A percentile compares a stretch with the other conserved stretches of the same genome.
These are phyloP conservation scores for Polyplosphaeria fusca DNA, from an alignment of 495 filamentous ascomycete species.

Conservation along the genomic window DNA sequence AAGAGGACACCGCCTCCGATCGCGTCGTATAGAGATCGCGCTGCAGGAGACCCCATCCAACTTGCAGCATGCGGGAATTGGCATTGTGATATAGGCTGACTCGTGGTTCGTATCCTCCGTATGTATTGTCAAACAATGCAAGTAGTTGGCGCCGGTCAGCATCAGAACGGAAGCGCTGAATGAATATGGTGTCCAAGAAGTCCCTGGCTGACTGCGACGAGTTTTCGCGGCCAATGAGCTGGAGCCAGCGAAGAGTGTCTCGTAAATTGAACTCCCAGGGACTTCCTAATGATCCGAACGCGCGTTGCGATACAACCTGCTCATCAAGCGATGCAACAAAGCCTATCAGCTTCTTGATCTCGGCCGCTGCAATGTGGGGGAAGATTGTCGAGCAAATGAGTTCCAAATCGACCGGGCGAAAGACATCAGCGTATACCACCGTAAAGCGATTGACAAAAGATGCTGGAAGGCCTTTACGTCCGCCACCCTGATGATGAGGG, in stretches of 20 bases:
- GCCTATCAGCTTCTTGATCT: conserved; percentile 62
- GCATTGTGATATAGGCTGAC: conserved; percentile 61
- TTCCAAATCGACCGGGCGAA: conserved; percentile 74
- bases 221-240: conserved; percentile 60
- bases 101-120: conserved; percentile 43
- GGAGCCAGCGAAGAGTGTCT: conserved; percentile 86
- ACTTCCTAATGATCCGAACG: conserved; percentile 73
- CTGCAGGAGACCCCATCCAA: conserved; percentile 69
- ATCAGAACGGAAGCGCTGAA: conserved; percentile 76
- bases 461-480: conserved; percentile 88
- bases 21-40: conserved; percentile 45
- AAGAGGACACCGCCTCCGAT: background rate
- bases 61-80: conserved; percentile 65
- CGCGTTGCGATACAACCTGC: conserved; percentile 60
- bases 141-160: conserved; percentile 63
- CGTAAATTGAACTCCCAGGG: conserved; percentile 98
- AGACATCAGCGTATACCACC: conserved; percentile 90
- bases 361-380: conserved; percentile 53
- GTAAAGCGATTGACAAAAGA: conserved; percentile 98
- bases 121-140: conserved; percentile 58
- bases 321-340: conserved; percentile 78
- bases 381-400: conserved; percentile 77
- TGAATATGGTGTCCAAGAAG: conserved; percentile 77
- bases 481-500: conserved; percentile 93
- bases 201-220: conserved; percentile 55